A percentile compares a stretch with the other conserved stretches of the same genome.
Evolutionary conservation across 208 protist genomes (phyloP).

Genomic region (Acanthamoeba healyi): DNA sequence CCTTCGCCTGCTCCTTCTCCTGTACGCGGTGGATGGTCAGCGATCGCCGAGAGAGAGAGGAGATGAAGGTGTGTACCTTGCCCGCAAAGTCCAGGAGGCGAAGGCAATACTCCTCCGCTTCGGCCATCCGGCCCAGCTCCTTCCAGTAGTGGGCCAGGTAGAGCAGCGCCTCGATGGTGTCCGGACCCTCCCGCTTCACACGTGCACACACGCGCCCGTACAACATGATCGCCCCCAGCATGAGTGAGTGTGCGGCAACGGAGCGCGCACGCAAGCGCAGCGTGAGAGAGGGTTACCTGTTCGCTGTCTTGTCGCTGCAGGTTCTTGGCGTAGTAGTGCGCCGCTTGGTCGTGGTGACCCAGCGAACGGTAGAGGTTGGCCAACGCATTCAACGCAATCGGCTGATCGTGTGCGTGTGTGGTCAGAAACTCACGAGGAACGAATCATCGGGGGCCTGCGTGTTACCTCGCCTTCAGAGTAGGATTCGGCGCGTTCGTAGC

Average conservation of each 20-base stretch:
- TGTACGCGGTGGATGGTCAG: too few relatives aligned
- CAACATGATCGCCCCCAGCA: too few relatives aligned
- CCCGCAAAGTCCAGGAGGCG: constrained; percentile 48
- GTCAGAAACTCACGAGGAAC: too few relatives aligned
- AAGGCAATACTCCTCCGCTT: not conserved
- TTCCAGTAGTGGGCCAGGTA: constrained; percentile 42
- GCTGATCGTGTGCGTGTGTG: constrained; percentile 23
- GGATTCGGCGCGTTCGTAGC: constrained; percentile 88
- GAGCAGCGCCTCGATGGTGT: constrained; percentile 31
- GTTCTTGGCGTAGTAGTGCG: constrained; percentile 77
- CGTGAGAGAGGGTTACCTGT: not conserved
- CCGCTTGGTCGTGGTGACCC: constrained; percentile 80
- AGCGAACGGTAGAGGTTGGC: constrained; percentile 84
- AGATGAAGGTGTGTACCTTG: not conserved
- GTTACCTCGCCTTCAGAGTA: constrained; percentile 80
- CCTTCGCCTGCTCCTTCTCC: constrained; percentile 11
- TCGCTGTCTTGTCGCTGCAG: constrained; percentile 25
- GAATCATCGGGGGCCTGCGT: too few relatives aligned
- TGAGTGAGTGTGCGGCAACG: too few relatives aligned
- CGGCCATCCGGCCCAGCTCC: not conserved
- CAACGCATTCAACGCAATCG: constrained; percentile 83
- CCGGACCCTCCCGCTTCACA: not conserved
- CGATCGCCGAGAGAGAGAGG: too few relatives aligned
- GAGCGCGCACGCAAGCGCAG: not conserved
- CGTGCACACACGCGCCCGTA: too few relatives aligned